phyloP scores from a whole-genome alignment of 2,329 filamentous ascomycete species.

The Achaetomium macrosporum region DNA sequence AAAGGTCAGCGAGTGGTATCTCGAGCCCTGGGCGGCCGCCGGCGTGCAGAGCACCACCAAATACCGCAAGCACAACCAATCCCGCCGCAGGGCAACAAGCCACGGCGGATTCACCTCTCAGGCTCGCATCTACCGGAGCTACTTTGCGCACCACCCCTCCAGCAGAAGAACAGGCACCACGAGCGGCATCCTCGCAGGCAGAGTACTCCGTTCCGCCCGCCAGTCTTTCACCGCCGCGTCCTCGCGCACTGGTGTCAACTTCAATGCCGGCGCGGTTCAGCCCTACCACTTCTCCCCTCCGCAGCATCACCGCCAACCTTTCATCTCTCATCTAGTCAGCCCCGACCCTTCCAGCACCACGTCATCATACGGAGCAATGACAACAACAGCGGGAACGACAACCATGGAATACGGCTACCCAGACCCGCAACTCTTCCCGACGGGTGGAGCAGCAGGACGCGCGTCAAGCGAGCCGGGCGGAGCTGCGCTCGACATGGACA shows the following conservation, averaged over 20 bases:
- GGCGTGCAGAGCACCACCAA: constrained; percentile 80
- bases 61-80: constrained; percentile 54
- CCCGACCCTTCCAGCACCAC: neutral
- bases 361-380: neutral
- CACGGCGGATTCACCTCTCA: neutral
- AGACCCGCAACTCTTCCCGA: constrained; percentile 1
- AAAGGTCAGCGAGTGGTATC: constrained; percentile 70
- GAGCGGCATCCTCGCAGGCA: neutral
- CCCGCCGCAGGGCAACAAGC: constrained; percentile 11
- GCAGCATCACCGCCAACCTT: neutral
- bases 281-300: neutral
- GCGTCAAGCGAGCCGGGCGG: neutral
- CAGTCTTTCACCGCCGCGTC: neutral
- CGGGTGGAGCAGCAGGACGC: neutral
- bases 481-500: neutral
- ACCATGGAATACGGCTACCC: constrained; percentile 4
- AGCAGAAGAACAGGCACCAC: neutral
- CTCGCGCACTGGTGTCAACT: too few species aligned
- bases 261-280: too few species aligned
- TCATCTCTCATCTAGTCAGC: constrained; percentile 1
- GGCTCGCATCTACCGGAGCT: constrained; percentile 4
- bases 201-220: neutral
- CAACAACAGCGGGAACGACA: neutral
- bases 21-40: constrained; percentile 62
- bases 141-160: constrained; percentile 1